Percentiles rank a stretch among this genome's conserved stretches.
Evolutionary conservation across 1,139 yeast genomes (phyloP).

Genomic region (Candida buenavistaensis): DNA sequence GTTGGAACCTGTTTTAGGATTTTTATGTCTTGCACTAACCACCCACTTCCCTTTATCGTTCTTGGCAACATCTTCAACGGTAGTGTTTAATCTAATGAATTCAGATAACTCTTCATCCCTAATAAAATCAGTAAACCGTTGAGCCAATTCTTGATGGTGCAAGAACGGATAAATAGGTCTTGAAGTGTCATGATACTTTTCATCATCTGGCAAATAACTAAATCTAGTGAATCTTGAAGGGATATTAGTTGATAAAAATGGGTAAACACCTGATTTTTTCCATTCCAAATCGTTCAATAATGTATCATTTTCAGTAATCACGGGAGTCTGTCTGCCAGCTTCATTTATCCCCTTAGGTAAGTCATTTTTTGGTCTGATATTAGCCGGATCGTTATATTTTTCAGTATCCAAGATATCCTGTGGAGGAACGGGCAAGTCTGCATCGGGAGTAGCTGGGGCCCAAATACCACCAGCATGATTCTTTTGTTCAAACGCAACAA

Average conservation of each 20-base stretch:
- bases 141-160: constrained; percentile 37
- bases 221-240: constrained; percentile 45
- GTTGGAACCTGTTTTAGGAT: constrained; percentile 19
- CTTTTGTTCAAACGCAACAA: constrained; percentile 37
- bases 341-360: constrained; percentile 19
- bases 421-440: constrained; percentile 32
- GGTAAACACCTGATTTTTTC: constrained; percentile 44
- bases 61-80: constrained; percentile 39
- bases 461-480: constrained; percentile 36
- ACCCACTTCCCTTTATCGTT: constrained; percentile 39
- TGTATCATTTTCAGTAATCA: constrained; percentile 12
- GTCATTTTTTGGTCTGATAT: constrained; percentile 22
- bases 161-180: constrained; percentile 40
- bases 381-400: constrained; percentile 25
- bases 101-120: constrained; percentile 27
- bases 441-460: constrained; percentile 23
- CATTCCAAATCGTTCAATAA: constrained; percentile 29
- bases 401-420: constrained; percentile 28
- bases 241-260: constrained; percentile 46
- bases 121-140: constrained; percentile 30
- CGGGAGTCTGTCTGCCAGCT: constrained; percentile 20
- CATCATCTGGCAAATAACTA: constrained; percentile 35
- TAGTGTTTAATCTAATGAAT: constrained; percentile 37
- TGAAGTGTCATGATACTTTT: constrained; percentile 23
- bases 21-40: constrained; percentile 33